Percentiles rank a stretch among this genome's conserved stretches.
Conservation (phyloP, 768 basidiomycete genomes). For the Trametes cingulata region DNA sequence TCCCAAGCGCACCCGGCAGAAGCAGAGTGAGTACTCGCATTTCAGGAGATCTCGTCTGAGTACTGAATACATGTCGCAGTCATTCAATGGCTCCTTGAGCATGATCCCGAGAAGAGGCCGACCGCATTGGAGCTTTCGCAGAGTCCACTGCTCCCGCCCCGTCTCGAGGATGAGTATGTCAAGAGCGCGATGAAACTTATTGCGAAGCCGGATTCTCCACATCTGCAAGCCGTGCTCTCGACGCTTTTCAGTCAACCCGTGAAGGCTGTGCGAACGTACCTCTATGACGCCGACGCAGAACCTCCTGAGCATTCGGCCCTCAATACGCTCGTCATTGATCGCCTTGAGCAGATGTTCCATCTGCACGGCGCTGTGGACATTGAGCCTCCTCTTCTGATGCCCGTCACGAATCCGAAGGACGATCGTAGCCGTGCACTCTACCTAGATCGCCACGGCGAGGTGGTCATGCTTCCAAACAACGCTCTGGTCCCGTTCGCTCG, state of each 20-base stretch:
- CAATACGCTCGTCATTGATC: conserved; percentile 75
- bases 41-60: not conserved
- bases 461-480: conserved; percentile 72
- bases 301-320: conserved; percentile 69
- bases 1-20: conserved; percentile 55
- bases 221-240: conserved; percentile 75
- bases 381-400: conserved; percentile 84
- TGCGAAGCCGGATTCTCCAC: conserved; percentile 80
- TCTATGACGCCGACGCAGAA: conserved; percentile 74
- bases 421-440: conserved; percentile 61
- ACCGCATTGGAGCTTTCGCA: conserved; percentile 82
- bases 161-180: conserved; percentile 84
- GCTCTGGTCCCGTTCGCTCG: conserved; percentile 79
- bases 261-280: conserved; percentile 60
- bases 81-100: conserved; percentile 78
- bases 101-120: conserved; percentile 77
- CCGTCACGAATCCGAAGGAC: conserved; percentile 58
- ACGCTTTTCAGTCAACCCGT: conserved; percentile 77
- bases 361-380: conserved; percentile 90
- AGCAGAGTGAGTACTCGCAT: conserved; percentile 55
- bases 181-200: conserved; percentile 77
- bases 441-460: conserved; percentile 79
- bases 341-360: conserved; percentile 74
- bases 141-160: conserved; percentile 71
- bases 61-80: conserved; percentile 43